phyloP scores from a whole-genome alignment of 139 green algal species.

The Micractinium sp. region DNA sequence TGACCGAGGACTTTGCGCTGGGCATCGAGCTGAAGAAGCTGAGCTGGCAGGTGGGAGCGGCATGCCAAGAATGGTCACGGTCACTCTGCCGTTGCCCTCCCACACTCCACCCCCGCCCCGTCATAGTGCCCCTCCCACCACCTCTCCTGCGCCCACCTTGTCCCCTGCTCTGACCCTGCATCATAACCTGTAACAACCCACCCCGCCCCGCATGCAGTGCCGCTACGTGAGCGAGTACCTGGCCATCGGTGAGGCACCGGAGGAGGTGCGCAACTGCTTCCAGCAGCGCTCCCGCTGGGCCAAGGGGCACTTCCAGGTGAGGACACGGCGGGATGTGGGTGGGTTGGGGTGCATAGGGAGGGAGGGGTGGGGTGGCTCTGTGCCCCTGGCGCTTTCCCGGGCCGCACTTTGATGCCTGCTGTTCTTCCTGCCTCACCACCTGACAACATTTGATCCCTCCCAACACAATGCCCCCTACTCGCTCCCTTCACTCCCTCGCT shows the following conservation, averaged over 20 bases:
- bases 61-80: not conserved
- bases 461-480: no score
- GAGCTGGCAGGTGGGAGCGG: constrained; percentile 49
- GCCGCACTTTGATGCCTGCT: no score
- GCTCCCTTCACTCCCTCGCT: not conserved
- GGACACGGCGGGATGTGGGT: not conserved
- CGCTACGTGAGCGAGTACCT: constrained; percentile 83
- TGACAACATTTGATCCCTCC: no score
- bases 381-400: no score
- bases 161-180: not conserved
- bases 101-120: not conserved
- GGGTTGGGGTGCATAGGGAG: not conserved
- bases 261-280: constrained; percentile 87
- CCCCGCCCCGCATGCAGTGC: constrained; percentile 31
- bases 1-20: constrained; percentile 81
- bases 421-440: no score
- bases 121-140: not conserved
- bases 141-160: not conserved
- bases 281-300: constrained; percentile 85
- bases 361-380: not conserved
- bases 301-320: constrained; percentile 83
- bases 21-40: constrained; percentile 77
- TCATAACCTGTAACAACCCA: no score
- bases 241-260: constrained; percentile 80
- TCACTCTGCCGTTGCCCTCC: not conserved